Percentiles rank a stretch among this genome's conserved stretches.
These are phyloP conservation scores for Trametes hirsuta DNA, from an alignment of 1,284 basidiomycete species.

Conservation along the genomic window DNA sequence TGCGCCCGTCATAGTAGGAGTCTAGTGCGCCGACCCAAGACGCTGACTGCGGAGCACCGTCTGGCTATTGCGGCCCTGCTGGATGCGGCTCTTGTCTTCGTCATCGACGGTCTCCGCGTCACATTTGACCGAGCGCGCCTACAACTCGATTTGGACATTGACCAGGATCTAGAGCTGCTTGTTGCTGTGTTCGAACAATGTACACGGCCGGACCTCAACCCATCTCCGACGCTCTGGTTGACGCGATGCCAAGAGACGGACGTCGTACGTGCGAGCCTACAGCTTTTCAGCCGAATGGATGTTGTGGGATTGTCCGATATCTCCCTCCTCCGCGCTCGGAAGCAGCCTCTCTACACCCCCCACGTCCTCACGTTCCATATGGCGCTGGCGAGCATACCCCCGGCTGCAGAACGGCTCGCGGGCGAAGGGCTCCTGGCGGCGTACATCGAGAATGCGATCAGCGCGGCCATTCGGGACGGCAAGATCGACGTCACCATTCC, in stretches of 20 bases:
- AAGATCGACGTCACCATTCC: constrained; percentile 69
- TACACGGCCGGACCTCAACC: constrained; percentile 66
- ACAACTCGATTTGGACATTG: constrained; percentile 63
- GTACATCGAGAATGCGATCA: constrained; percentile 84
- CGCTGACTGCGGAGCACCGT: constrained; percentile 63
- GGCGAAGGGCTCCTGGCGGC: constrained; percentile 82
- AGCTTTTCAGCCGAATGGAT: constrained; percentile 74
- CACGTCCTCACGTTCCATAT: constrained; percentile 87
- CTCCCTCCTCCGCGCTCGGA: constrained; percentile 59
- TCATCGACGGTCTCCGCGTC: constrained; percentile 71
- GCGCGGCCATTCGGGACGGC: constrained; percentile 74
- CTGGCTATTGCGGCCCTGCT: constrained; percentile 58
- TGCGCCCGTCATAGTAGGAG: constrained; percentile 66
- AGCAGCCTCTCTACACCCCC: constrained; percentile 70
- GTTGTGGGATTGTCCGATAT: constrained; percentile 69
- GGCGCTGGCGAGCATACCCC: constrained; percentile 76
- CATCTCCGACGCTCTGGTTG: constrained; percentile 75
- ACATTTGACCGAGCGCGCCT: constrained; percentile 68
- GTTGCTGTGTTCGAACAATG: constrained; percentile 84
- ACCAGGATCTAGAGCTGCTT: constrained; percentile 80
- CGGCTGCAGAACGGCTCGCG: constrained; percentile 84
- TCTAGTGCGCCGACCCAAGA: constrained; percentile 50
- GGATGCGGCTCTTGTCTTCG: constrained; percentile 65
- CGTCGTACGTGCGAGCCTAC: constrained; percentile 76
- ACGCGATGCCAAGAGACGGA: constrained; percentile 82